These are phyloP conservation scores for Echeveria elegans DNA, from an alignment of 164 flowering plant genomes.

Conservation along the genomic window DNA sequence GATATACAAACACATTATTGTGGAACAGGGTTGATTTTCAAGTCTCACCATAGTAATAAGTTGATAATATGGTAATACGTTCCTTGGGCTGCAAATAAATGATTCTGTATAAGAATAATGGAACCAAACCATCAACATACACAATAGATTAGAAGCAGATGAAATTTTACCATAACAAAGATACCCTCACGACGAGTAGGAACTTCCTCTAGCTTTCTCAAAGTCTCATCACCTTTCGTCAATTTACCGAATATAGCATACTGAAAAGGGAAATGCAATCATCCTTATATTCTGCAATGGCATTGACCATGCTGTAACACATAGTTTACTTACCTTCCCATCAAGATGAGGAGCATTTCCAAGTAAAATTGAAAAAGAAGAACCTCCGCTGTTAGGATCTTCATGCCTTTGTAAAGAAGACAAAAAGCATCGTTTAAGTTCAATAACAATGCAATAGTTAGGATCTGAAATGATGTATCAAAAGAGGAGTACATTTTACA, in stretches of 20 bases:
- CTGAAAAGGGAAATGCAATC: conserved; percentile 26
- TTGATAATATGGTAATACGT: conserved; percentile 76
- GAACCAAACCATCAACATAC: background rate
- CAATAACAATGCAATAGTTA: background rate
- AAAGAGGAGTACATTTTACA: background rate
- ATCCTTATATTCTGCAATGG: background rate
- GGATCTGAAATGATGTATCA: background rate
- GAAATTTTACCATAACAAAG: conserved; percentile 69
- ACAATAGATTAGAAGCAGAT: background rate
- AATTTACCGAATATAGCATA: conserved; percentile 94
- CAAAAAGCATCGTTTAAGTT: background rate
- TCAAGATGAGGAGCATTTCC: conserved; percentile 99
- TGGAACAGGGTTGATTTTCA: background rate
- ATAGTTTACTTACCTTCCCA: conserved; percentile 37
- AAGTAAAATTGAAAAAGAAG: conserved; percentile 92
- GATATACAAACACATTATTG: background rate
- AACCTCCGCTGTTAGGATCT: conserved; percentile 77
- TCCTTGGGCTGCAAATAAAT: conserved; percentile 62
- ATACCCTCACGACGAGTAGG: conserved; percentile 91
- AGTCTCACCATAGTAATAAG: conserved; percentile 83
- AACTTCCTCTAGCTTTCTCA: conserved; percentile 78
- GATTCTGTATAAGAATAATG: background rate
- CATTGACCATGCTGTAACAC: background rate
- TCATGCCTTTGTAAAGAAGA: conserved; percentile 34
- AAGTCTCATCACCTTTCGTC: conserved; percentile 88